Evolutionary conservation across 2,329 filamentous ascomycete genomes (phyloP), one percentile per base, ranked within the genome.

Genomic region (Claviceps sp.): DNA sequence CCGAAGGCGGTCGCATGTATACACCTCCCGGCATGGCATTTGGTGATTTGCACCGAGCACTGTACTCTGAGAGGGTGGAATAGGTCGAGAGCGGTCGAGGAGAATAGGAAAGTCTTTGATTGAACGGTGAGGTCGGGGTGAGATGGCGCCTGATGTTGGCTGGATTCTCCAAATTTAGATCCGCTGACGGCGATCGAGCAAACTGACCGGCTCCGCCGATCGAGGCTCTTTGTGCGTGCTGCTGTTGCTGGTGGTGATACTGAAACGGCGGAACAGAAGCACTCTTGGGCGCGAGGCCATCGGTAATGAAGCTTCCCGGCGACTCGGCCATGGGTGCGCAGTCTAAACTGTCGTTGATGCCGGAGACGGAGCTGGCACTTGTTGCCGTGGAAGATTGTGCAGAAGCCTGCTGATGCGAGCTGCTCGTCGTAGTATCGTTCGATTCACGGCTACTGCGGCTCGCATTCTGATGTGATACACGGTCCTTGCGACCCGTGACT

Each of bases 51-150:
- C 84, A 82, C 50, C 83, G 79, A 37, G 71, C 69, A 30, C 76
- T 77, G 55, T 81, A 69, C 47, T 95, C 89, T 16, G 87, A 89
- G 47, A 78, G 78, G 14, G 79, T 74, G 2, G 87, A 93, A 65
- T 89, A 90, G 5, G 84, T 74, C 13, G 90, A 95, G 24, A 76
- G 76, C 5, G 89, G 89, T 49, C 90, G 77, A 42, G 78, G 76
- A 55, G 85, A 42, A 78, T 76, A 56, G 85, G 64, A 14, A 79
- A 80, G 54, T 61, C 79, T 70, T 60, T 74, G 71, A 57, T 76
- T 71, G 60, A 73, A 71, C 60, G 72, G 70, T 13, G 76, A 75
- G 45, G 67, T 79, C 24, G 78, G 81, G 3, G 81, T 81, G 38
- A 87, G 69, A 63, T 84, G 79, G 47, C 81, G 79, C 56, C 79